Evolutionary conservation across 2,329 filamentous ascomycete species (phyloP), one percentile per base, ranked within the genome.

Genomic region (Fonsecaea nubica): DNA sequence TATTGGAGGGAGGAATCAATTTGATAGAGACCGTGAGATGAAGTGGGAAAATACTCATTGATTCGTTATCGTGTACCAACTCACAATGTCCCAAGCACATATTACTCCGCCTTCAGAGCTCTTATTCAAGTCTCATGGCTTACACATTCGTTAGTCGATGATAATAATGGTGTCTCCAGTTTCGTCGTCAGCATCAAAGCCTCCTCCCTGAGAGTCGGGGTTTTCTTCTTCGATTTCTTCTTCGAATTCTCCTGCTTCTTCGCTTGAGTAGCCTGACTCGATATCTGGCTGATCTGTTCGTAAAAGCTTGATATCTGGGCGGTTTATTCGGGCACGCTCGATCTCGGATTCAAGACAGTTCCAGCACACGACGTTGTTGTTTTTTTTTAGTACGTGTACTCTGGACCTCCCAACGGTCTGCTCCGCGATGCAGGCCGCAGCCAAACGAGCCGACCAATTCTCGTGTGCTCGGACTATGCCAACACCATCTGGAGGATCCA

Each of bases 401-500:
- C n/a, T 45, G 2, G 1, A 2, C 15, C 6, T 3, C 3, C 40
- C 40, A 5, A 45, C 5, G 0, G n/a, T 45, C 40, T 45, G 40
- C 10, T 6, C 2, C 9, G 40, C 40, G 18, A 45, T 30, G n/a
- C 56, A 40, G 15, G 45, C 30, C 13, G 45, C 58, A n/a, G 64
- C 67, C 36, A 71, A 65, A 30, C 69, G 58, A 1, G 64, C 69
- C 4, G 42, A 21, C 67, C 67, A 69, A 53, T 69, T 71, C 12
- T 58, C 54, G 53, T 64, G 64, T 4, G 67, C 67, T 7, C 69
- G 61, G 18, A 69, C 35, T n/a, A 71, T 53, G 4, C 57, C 58
- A 2, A 48, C 36, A 12, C 13, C 33, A 15, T 33, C 12, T 9
- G 69, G 69, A 45, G 32, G 35, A 33, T 71, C 69, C 13, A 71